These are phyloP conservation scores for Cystofilobasidium bisporidii DNA, from an alignment of 768 basidiomycete genomes.

Conservation along the genomic window DNA sequence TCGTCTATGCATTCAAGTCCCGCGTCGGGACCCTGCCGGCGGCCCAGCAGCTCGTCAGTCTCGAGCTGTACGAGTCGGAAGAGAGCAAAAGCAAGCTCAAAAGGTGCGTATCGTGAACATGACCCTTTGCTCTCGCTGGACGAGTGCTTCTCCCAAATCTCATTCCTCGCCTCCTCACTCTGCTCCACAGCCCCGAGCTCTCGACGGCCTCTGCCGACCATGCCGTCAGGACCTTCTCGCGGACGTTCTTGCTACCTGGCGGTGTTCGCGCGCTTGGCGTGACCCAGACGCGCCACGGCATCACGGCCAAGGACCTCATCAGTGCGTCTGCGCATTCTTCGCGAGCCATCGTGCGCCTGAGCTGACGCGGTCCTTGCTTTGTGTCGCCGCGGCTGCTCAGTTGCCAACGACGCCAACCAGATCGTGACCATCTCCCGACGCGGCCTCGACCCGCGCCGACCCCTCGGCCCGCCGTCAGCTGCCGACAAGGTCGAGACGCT, in stretches of 20 bases:
- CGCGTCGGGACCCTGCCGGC: conserved; percentile 52
- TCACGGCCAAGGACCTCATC: conserved; percentile 74
- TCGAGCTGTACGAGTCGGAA: conserved; percentile 79
- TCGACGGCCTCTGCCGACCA: conserved; percentile 51
- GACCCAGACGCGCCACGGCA: conserved; percentile 79
- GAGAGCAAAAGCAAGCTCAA: conserved; percentile 34
- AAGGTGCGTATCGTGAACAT: conserved; percentile 10
- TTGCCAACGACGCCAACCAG: conserved; percentile 64
- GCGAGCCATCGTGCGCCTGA: no score
- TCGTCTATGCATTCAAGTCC: conserved; percentile 74
- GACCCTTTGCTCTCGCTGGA: no score
- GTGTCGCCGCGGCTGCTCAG: no score
- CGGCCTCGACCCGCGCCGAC: conserved; percentile 72
- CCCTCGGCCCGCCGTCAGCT: conserved; percentile 60
- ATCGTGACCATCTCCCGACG: conserved; percentile 64
- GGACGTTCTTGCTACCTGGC: conserved; percentile 60
- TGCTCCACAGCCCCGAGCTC: conserved; percentile 46
- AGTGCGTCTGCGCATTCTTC: conserved; percentile 46
- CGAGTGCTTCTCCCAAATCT: neutral
- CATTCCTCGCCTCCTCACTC: no score
- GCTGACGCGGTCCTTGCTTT: neutral
- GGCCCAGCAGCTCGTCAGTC: conserved; percentile 63
- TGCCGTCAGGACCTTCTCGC: conserved; percentile 54
- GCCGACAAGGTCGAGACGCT: conserved; percentile 79
- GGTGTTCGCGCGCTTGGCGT: conserved; percentile 60